Evolutionary conservation across 768 basidiomycete species (phyloP).

Genomic region (Pleurotus pulmonarius): DNA sequence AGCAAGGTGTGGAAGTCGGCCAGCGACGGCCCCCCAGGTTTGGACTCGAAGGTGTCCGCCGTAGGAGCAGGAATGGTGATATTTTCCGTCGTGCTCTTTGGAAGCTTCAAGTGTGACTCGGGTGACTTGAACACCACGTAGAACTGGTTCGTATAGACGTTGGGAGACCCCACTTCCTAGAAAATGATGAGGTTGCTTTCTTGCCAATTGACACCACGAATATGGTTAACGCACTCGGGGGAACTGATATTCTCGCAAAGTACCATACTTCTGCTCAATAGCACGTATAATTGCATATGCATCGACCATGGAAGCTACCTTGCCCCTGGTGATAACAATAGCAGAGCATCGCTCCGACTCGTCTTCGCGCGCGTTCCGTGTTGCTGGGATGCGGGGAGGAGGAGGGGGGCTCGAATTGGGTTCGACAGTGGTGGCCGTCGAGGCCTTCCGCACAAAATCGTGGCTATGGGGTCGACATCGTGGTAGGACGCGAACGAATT

Average conservation of each 20-base stretch:
- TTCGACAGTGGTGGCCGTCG: not conserved
- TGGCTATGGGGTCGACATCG: not conserved
- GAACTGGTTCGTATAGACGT: constrained; percentile 38
- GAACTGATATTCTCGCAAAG: constrained; percentile 38
- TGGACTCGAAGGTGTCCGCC: constrained; percentile 4
- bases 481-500: not conserved
- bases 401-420: no score
- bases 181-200: not conserved
- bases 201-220: not conserved
- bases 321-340: constrained; percentile 35
- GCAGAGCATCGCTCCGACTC: constrained; percentile 23
- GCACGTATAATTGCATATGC: constrained; percentile 48
- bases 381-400: not conserved
- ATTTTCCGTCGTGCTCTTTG: constrained; percentile 16
- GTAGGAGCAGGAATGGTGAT: constrained; percentile 24
- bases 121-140: constrained; percentile 44
- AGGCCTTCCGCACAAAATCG: not conserved
- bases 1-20: not conserved
- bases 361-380: not conserved
- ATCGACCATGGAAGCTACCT: constrained; percentile 43
- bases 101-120: constrained; percentile 33
- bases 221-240: constrained; percentile 30
- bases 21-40: constrained; percentile 1
- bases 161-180: constrained; percentile 45
- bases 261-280: constrained; percentile 53